Conservation (phyloP, 768 basidiomycete species). For the Boletellus ananiceps region DNA sequence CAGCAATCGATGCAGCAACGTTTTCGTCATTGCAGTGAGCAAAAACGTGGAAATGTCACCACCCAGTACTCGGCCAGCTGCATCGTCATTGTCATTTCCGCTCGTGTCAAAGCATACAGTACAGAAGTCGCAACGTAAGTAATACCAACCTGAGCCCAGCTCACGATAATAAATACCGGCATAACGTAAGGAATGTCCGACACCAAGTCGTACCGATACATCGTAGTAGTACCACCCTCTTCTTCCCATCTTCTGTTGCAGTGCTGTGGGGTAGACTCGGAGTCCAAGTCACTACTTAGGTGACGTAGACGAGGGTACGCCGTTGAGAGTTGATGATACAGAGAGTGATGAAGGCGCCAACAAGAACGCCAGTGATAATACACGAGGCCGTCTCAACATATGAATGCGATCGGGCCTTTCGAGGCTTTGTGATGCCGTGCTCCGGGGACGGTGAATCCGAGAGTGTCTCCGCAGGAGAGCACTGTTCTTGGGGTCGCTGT, state of each 20-base stretch:
- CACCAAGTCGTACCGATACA: conserved; percentile 19
- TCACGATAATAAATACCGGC: conserved; percentile 24
- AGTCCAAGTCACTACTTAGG: conserved; percentile 12
- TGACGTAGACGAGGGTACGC: conserved; percentile 41
- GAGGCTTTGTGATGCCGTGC: conserved; percentile 11
- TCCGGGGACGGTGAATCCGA: conserved; percentile 9
- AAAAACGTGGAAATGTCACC: too few relatives aligned
- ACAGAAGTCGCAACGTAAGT: conserved; percentile 2
- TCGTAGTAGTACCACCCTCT: conserved; percentile 2
- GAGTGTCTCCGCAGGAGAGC: conserved; percentile 9
- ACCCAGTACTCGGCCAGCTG: too few relatives aligned
- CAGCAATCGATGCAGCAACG: too few relatives aligned
- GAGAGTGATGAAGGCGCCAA: conserved; percentile 54
- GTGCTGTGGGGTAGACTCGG: neutral
- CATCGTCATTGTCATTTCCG: neutral
- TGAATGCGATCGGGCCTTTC: conserved; percentile 21
- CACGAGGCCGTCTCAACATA: conserved; percentile 39
- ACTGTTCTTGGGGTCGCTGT: conserved; percentile 13
- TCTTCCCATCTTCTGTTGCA: neutral
- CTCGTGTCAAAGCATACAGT: neutral
- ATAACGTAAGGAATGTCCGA: conserved; percentile 19
- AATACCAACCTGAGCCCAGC: conserved; percentile 9
- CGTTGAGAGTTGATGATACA: conserved; percentile 46
- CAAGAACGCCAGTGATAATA: conserved; percentile 54
- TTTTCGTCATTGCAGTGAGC: too few relatives aligned